Evolutionary conservation across 2,329 filamentous ascomycete genomes (phyloP).

Genomic region (Epichloe sp.): DNA sequence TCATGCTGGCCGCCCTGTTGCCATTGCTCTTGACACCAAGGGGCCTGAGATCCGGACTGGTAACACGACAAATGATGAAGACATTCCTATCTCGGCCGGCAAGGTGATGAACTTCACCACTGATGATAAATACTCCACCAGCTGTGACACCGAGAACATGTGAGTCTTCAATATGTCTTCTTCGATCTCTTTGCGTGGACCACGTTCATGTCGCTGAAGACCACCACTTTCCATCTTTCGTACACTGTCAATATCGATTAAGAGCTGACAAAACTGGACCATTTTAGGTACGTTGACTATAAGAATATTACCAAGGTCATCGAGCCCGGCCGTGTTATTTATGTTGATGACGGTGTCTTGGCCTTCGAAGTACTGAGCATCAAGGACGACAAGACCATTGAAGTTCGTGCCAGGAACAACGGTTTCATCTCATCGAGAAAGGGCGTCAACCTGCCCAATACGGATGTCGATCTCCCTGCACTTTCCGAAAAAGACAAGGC

Average conservation of each 20-base stretch:
- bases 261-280: not conserved
- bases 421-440: conserved; percentile 98
- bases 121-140: conserved; percentile 77
- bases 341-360: conserved; percentile 95
- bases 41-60: conserved; percentile 50
- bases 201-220: not conserved
- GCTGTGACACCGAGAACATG: conserved; percentile 88
- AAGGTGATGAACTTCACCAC: conserved; percentile 91
- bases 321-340: conserved; percentile 78
- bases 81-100: conserved; percentile 74
- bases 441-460: conserved; percentile 98
- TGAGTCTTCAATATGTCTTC: conserved; percentile 31
- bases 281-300: conserved; percentile 81
- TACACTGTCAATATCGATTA: not conserved
- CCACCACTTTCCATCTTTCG: not conserved
- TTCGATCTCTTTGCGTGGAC: not conserved
- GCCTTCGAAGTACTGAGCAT: conserved; percentile 89
- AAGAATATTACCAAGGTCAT: conserved; percentile 99
- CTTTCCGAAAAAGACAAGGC: conserved; percentile 96
- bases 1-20: conserved; percentile 72
- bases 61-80: conserved; percentile 70
- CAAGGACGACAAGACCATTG: conserved; percentile 77
- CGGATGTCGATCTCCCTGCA: conserved; percentile 92
- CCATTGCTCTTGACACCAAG: conserved; percentile 78
- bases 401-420: conserved; percentile 84